A percentile compares a stretch with the other conserved stretches of the same genome.
Conservation (phyloP, 2,329 filamentous ascomycete genomes). For the Talaromyces atroroseus region DNA sequence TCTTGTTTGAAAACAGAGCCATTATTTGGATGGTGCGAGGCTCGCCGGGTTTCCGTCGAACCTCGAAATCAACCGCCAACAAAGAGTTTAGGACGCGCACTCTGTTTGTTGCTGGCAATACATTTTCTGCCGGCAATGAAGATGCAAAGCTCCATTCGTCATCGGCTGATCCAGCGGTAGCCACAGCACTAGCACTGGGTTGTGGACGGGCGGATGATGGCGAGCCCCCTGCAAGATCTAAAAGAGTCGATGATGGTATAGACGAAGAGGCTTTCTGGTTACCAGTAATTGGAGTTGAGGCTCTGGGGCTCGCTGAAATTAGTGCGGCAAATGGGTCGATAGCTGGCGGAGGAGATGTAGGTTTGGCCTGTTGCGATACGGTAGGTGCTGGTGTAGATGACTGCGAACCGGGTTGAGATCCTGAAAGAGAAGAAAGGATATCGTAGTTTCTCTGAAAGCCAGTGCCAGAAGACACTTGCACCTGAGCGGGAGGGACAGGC, state of each 20-base stretch:
- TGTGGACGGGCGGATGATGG: constrained; percentile 13
- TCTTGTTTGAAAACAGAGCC: constrained; percentile 80
- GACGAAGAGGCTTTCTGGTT: constrained; percentile 16
- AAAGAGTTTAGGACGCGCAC: constrained; percentile 63
- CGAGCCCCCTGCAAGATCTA: constrained; percentile 12
- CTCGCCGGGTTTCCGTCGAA: constrained; percentile 52
- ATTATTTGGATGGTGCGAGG: constrained; percentile 60
- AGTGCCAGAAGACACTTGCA: not conserved
- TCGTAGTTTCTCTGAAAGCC: constrained; percentile 48
- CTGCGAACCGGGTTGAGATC: constrained; percentile 44
- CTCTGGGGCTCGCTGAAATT: constrained; percentile 47
- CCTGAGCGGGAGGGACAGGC: constrained; percentile 32
- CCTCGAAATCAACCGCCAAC: constrained; percentile 68
- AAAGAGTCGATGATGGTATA: constrained; percentile 11
- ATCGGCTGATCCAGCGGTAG: constrained; percentile 44
- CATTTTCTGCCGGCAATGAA: constrained; percentile 59
- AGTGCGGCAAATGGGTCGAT: constrained; percentile 59
- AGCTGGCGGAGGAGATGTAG: constrained; percentile 35
- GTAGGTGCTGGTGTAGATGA: constrained; percentile 45
- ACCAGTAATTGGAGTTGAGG: constrained; percentile 36
- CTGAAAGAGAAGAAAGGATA: constrained; percentile 50
- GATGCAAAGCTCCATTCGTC: constrained; percentile 96
- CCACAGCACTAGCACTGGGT: constrained; percentile 8
- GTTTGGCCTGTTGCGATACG: constrained; percentile 31
- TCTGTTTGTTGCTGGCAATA: constrained; percentile 57